Evolutionary conservation across 208 protist species (phyloP), one percentile per base, ranked within the genome.

Genomic region (Leishmania aethiopica): DNA sequence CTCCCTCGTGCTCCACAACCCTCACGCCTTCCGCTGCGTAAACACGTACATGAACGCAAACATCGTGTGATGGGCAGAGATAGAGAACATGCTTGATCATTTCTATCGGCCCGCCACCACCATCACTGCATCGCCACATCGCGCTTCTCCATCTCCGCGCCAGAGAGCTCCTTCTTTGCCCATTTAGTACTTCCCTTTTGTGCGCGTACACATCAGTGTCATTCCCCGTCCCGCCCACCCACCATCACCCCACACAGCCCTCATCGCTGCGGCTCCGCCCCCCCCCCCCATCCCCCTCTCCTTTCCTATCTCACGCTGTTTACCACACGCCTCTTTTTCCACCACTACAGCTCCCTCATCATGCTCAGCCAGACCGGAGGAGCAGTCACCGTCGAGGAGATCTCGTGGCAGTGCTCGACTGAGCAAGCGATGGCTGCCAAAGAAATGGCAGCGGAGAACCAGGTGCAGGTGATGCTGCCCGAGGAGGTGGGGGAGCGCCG

Each of bases 391-490:
- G 51, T 55, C 51, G 15, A 55, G 2, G 51, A 55, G 3, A 55
- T 55, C 51, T 55, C 51, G 73, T 53, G 42, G 45, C 51, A 22
- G 35, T 49, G 47, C 15, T 22, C 73, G 40, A 60, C 45, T 2
- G 64, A 45, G 32, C 62, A 74, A 37, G 60, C 73, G 28, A 28
- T 32, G 35, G 73, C 25, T 60, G 53, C 51, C 17, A 19, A 22
- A 55, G 51, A 55, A 55, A 3, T 55, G 51, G 22, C 11, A 53
- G 13, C 42, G 60, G 10, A 37, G 67, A 71, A 3, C 62, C 53
- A 57, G n/a, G 75, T 77, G 67, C 64, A n/a, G 15, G 32, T 69
- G 67, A 40, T 53, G 45, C 60, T 75, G 53, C 73, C 73, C 40
- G 22, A 75, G 10, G 73, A 73, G 17, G 57, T 83, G 17, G 0